Percentiles rank a stretch among this genome's conserved stretches.
Evolutionary conservation across 768 basidiomycete genomes (phyloP).

Genomic region (Mycena maculata): DNA sequence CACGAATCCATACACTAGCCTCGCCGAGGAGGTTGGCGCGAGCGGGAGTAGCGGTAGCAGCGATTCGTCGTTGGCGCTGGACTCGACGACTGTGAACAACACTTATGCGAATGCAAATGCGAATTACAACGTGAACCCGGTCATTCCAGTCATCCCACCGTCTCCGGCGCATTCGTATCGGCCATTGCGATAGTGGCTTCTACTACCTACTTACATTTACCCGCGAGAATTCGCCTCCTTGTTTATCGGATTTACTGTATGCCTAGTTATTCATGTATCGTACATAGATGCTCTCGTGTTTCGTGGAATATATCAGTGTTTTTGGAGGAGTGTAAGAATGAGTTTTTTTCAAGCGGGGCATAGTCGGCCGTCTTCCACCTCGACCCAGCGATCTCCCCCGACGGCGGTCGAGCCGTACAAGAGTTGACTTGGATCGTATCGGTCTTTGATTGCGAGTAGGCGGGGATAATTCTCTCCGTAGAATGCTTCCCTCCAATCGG

Average conservation of each 20-base stretch:
- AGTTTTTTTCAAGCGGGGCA: neutral
- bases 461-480: conserved; percentile 33
- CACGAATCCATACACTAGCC: conserved; percentile 25
- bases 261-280: conserved; percentile 20
- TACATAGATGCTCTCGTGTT: neutral
- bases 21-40: conserved; percentile 1
- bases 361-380: neutral
- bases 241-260: conserved; percentile 15
- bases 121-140: neutral
- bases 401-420: conserved; percentile 37
- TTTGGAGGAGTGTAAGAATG: neutral
- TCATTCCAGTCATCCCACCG: conserved; percentile 16
- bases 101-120: conserved; percentile 13
- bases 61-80: conserved; percentile 7
- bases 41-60: conserved; percentile 18
- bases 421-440: conserved; percentile 30
- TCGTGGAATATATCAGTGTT: too few species aligned
- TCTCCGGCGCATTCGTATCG: conserved; percentile 27
- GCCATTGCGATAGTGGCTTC: conserved; percentile 12
- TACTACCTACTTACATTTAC: neutral
- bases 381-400: conserved; percentile 14
- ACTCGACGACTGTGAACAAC: conserved; percentile 13
- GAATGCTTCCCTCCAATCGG: conserved; percentile 33
- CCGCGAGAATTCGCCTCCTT: neutral
- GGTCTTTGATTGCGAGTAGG: conserved; percentile 29